Evolutionary conservation across 2,329 filamentous ascomycete species (phyloP).

Genomic region (Didymella pinodella): DNA sequence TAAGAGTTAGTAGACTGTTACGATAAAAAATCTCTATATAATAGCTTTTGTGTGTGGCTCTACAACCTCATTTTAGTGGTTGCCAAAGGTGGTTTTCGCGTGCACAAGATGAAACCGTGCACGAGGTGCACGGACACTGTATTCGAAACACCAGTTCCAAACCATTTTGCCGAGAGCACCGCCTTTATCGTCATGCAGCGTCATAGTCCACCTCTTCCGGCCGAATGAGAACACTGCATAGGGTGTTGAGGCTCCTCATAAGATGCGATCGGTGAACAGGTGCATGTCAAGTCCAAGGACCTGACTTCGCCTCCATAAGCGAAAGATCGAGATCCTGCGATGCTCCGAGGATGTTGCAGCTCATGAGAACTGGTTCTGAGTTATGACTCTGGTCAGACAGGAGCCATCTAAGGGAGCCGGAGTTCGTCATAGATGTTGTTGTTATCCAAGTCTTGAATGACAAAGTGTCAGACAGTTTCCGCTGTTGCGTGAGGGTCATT

Average conservation of each 20-base stretch:
- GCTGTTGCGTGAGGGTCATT: too few relatives aligned
- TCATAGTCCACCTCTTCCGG: not conserved
- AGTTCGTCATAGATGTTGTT: not conserved
- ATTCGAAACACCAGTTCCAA: constrained; percentile 13
- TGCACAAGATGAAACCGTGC: too few relatives aligned
- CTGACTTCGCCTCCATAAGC: too few relatives aligned
- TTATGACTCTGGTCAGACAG: not conserved
- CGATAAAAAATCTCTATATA: too few relatives aligned
- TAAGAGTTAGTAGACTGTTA: too few relatives aligned
- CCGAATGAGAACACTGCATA: not conserved
- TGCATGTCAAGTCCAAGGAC: not conserved
- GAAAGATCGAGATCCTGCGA: not conserved
- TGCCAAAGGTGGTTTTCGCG: too few relatives aligned
- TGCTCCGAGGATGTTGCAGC: not conserved
- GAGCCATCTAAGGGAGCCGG: not conserved
- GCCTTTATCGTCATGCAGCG: not conserved
- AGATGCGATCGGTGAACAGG: not conserved
- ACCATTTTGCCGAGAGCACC: constrained; percentile 10
- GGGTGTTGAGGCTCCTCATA: not conserved
- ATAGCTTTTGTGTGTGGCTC: too few relatives aligned
- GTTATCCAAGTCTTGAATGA: too few relatives aligned
- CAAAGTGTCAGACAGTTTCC: too few relatives aligned
- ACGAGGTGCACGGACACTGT: too few relatives aligned
- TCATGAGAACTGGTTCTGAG: not conserved
- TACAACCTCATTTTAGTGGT: too few relatives aligned